These are phyloP conservation scores for Gastroboletus turbinatus DNA, from an alignment of 1,284 basidiomycete genomes.

Conservation along the genomic window DNA sequence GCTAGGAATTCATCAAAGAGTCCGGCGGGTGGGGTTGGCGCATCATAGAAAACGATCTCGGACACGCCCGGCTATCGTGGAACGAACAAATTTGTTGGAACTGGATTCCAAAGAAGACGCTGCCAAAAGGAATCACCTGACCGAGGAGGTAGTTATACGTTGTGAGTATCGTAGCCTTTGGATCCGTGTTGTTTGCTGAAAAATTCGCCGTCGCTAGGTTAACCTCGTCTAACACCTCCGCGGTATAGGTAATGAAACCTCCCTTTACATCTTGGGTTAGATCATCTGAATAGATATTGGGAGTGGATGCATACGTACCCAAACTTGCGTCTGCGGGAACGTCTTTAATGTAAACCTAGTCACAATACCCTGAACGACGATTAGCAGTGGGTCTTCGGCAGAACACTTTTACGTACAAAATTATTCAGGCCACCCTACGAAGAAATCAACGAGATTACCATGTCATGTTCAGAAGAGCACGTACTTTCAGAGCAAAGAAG, in stretches of 20 bases:
- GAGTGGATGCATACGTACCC: conserved; percentile 41
- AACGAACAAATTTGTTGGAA: neutral
- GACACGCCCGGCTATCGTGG: conserved; percentile 36
- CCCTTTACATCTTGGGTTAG: conserved; percentile 41
- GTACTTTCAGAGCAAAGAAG: conserved; percentile 46
- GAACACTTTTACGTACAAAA: conserved; percentile 35
- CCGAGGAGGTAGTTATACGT: conserved; percentile 45
- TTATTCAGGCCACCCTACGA: conserved; percentile 56
- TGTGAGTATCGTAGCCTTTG: conserved; percentile 52
- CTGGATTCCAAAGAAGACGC: too few relatives aligned
- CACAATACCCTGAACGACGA: conserved; percentile 52
- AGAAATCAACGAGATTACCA: neutral
- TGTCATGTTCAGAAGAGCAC: neutral
- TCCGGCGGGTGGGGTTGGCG: conserved; percentile 45
- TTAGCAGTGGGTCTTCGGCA: neutral
- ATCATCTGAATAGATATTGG: neutral
- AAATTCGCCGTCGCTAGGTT: conserved; percentile 7
- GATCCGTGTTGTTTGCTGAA: conserved; percentile 45
- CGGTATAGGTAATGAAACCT: conserved; percentile 48
- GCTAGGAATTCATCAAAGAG: conserved; percentile 47
- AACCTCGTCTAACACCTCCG: conserved; percentile 19
- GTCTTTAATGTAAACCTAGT: conserved; percentile 56
- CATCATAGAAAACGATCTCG: conserved; percentile 52
- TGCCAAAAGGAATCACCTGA: conserved; percentile 29
- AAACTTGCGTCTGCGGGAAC: conserved; percentile 49